A percentile compares a stretch with the other conserved stretches of the same genome.
These are phyloP conservation scores for Paecilomyces sp. DNA, from an alignment of 2,329 filamentous ascomycete genomes.

Conservation along the genomic window DNA sequence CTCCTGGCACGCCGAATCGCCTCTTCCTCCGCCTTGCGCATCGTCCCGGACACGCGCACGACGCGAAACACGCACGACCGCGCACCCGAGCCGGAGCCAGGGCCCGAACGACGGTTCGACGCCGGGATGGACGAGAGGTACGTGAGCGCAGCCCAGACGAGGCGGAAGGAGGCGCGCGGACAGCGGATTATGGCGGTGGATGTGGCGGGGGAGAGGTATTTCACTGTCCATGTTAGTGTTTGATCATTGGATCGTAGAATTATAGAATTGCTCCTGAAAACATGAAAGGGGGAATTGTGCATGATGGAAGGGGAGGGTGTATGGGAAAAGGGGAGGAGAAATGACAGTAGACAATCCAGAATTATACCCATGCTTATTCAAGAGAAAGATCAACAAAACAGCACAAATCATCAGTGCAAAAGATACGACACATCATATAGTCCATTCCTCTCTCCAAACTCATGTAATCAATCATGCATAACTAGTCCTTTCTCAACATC, in stretches of 20 bases:
- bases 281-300: too few relatives aligned
- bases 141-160: constrained; percentile 85
- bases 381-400: too few relatives aligned
- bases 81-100: background rate
- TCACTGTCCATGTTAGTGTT: constrained; percentile 50
- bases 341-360: too few relatives aligned
- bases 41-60: constrained; percentile 83
- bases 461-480: too few relatives aligned
- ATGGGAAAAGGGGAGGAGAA: too few relatives aligned
- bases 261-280: too few relatives aligned
- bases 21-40: constrained; percentile 85
- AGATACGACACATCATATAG: background rate
- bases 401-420: background rate
- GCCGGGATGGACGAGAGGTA: constrained; percentile 64
- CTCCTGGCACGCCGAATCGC: constrained; percentile 70
- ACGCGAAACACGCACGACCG: constrained; percentile 71
- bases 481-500: too few relatives aligned
- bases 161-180: constrained; percentile 70
- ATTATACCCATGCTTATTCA: too few relatives aligned
- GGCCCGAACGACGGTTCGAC: constrained; percentile 7
- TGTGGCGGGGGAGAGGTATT: constrained; percentile 87
- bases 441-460: background rate
- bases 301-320: too few relatives aligned
- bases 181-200: constrained; percentile 88
- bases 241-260: too few relatives aligned